Evolutionary conservation across 176 grass and related monocot species (phyloP).

Genomic region (Tuctoria greenei): DNA sequence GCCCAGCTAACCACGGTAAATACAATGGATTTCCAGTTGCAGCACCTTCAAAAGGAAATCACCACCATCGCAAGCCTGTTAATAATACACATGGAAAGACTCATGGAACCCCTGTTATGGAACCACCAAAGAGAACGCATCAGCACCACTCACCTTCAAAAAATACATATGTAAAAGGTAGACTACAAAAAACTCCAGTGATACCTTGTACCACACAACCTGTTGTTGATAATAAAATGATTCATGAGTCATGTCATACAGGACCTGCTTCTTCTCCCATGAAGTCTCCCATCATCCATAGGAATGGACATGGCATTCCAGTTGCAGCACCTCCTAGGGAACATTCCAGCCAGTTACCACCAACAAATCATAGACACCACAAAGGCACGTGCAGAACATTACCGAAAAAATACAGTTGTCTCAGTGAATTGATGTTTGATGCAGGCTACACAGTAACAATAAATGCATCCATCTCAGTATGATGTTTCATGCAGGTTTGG

Average conservation of each 20-base stretch:
- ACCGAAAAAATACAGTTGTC: conserved; percentile 3
- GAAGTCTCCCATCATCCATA: conserved; percentile 37
- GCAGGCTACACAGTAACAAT: conserved; percentile 32
- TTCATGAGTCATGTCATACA: conserved; percentile 34
- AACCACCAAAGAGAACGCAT: conserved; percentile 49
- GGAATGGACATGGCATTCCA: conserved; percentile 46
- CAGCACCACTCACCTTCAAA: conserved; percentile 43
- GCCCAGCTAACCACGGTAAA: conserved; percentile 38
- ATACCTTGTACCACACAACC: conserved; percentile 24
- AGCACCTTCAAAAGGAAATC: conserved; percentile 45
- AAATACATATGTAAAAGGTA: conserved; percentile 51
- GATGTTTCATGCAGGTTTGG: conserved; percentile 55
- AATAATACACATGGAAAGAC: conserved; percentile 49
- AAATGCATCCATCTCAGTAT: conserved; percentile 19
- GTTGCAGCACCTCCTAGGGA: conserved; percentile 54
- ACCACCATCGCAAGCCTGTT: conserved; percentile 34
- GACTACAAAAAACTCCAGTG: not conserved
- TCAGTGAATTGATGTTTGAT: conserved; percentile 33
- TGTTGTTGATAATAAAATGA: conserved; percentile 36
- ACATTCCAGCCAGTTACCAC: conserved; percentile 38
- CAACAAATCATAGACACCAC: conserved; percentile 39
- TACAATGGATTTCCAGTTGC: conserved; percentile 41
- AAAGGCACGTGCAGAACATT: conserved; percentile 39
- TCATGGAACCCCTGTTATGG: conserved; percentile 39
- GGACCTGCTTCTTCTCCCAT: conserved; percentile 48